Evolutionary conservation across 2,329 filamentous ascomycete species (phyloP), one percentile per base, ranked within the genome.

Genomic region (Sporothrix humicola): DNA sequence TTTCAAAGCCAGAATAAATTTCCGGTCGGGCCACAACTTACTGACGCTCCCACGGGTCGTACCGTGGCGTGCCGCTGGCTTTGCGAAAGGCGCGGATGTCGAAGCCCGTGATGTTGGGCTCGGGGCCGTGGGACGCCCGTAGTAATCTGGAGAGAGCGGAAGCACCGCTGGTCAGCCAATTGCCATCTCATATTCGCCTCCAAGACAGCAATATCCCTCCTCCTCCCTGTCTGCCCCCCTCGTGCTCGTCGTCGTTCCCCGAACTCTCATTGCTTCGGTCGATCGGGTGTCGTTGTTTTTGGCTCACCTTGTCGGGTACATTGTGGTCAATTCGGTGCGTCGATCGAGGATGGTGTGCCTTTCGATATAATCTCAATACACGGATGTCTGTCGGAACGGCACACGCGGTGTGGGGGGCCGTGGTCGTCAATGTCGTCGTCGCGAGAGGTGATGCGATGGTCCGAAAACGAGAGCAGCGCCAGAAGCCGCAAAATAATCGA

Each of bases 81-180:
- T 89, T 89, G 81, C 90, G 92, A 83, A 95, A 91, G 83, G 93
- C 92, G 82, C 89, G 90, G 80, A 94, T 88, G 85, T 96, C 92
- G 88, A 98, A 98, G 84, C 95, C 95, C 79, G 95, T 98, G 83
- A 97, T 89, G 87, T 93, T 94, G 81, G 89, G 87, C 85, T 88
- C 87, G 78, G 83, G 82, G 80, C 84, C 83, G 80, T 85, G 82
- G 74, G 82, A 83, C 80, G 86, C 84, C 80, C 85, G 85, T 80
- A 87, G 84, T 82, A 88, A 83, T 82, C 84, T 86, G 72, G 26
- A 31, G 37, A 20, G 4, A 2, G 54, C 23, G 12, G 54, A 7
- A 31, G 23, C 12, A 9, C 42, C 42, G 10, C 10, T 17, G 12
- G 61, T 66, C 42, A 48, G 61, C 65, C 63, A 54, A 20, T 42